A percentile compares a stretch with the other conserved stretches of the same genome.
Evolutionary conservation across 78 protist genomes (phyloP).

Genomic region (Speleostelium caveatum): DNA sequence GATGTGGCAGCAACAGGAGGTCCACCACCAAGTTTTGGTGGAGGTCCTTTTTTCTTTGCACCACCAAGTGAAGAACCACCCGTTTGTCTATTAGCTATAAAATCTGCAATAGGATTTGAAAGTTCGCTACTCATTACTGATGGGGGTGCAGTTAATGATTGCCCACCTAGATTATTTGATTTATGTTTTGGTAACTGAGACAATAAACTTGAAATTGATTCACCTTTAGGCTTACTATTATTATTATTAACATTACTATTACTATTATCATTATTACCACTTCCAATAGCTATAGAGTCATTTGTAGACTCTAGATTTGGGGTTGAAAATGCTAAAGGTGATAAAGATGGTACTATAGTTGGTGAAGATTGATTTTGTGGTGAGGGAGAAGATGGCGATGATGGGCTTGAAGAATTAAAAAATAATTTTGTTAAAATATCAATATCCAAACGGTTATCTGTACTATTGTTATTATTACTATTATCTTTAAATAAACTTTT

Average conservation of each 20-base stretch:
- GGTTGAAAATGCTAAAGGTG: too few species aligned
- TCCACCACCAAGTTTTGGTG: conserved; percentile 26
- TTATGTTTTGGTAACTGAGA: conserved; percentile 18
- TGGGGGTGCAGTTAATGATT: conserved; percentile 72
- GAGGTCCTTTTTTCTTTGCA: conserved; percentile 22
- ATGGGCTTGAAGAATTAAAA: not conserved
- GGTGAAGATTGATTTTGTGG: conserved; percentile 1
- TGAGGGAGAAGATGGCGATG: not conserved
- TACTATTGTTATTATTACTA: not conserved
- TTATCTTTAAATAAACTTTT: not conserved
- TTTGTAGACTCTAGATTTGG: too few species aligned
- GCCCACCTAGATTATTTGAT: not conserved
- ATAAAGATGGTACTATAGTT: conserved; percentile 5
- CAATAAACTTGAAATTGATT: conserved; percentile 32
- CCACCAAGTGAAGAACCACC: not conserved
- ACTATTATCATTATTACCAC: conserved; percentile 4
- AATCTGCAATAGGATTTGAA: conserved; percentile 67
- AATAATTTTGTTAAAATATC: not conserved
- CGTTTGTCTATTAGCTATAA: conserved; percentile 18
- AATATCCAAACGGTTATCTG: not conserved
- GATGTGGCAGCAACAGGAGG: not conserved
- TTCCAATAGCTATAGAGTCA: too few species aligned
- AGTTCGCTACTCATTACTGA: conserved; percentile 42
- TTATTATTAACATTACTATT: not conserved
- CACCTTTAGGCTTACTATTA: conserved; percentile 21